These are phyloP conservation scores for Pisolithus microcarpus DNA, from an alignment of 768 basidiomycete species.

Conservation along the genomic window DNA sequence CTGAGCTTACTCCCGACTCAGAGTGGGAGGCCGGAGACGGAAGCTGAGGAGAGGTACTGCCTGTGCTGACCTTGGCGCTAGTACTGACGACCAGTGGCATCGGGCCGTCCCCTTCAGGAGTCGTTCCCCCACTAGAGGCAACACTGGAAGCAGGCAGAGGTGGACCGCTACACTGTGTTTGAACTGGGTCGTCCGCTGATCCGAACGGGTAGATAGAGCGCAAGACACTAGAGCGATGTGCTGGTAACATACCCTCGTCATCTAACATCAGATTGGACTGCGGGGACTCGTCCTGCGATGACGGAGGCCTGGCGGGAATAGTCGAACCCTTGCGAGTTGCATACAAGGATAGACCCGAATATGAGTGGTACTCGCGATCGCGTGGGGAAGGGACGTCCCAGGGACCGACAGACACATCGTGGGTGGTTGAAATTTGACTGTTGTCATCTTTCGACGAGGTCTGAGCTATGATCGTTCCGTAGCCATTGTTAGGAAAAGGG, in stretches of 20 bases:
- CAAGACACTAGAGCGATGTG: conserved; percentile 23
- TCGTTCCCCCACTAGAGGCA: conserved; percentile 39
- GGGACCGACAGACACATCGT: conserved; percentile 21
- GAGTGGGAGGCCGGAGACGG: conserved; percentile 69
- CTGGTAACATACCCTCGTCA: conserved; percentile 28
- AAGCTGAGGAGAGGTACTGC: conserved; percentile 56
- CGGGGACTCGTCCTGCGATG: conserved; percentile 23
- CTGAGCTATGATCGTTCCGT: conserved; percentile 21
- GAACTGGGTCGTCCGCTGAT: conserved; percentile 22
- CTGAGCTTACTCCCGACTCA: conserved; percentile 39
- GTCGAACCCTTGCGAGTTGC: conserved; percentile 18
- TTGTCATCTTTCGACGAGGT: conserved; percentile 19
- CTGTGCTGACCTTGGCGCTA: conserved; percentile 26
- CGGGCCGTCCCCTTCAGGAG: conserved; percentile 28
- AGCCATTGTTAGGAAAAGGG: conserved; percentile 18
- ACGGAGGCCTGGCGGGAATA: conserved; percentile 17
- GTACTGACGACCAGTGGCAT: conserved; percentile 42
- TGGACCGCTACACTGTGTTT: conserved; percentile 16
- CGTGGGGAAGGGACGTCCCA: conserved; percentile 29
- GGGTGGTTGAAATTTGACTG: conserved; percentile 2
- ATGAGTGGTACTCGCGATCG: conserved; percentile 22
- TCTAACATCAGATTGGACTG: conserved; percentile 16
- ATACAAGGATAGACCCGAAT: conserved; percentile 20
- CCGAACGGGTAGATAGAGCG: conserved; percentile 19
- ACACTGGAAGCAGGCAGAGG: conserved; percentile 32